A percentile compares a stretch with the other conserved stretches of the same genome.
Conservation (phyloP, 176 grass and related monocot species). For the Hordeum vulgare region DNA sequence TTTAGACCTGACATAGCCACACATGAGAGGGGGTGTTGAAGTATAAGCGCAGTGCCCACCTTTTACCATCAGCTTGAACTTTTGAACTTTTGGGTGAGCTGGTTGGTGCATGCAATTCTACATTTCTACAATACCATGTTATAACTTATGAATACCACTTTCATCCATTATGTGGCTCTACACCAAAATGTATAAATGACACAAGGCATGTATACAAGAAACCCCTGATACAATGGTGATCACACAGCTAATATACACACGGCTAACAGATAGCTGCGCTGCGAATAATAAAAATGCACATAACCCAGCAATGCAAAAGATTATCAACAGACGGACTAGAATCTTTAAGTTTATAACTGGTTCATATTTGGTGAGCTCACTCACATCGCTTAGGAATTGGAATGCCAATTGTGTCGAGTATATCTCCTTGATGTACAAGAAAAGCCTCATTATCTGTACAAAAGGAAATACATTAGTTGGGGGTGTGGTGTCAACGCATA, state of each 20-base stretch:
- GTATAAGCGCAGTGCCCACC: not conserved
- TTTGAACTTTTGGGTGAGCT: not conserved
- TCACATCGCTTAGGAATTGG: constrained; percentile 86
- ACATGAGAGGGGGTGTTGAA: not conserved
- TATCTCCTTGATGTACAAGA: constrained; percentile 91
- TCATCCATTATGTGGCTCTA: not conserved
- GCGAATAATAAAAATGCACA: not conserved
- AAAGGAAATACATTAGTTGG: constrained; percentile 15
- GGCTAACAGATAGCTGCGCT: not conserved
- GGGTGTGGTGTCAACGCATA: not conserved
- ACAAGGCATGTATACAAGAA: not conserved
- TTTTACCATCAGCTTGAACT: not conserved
- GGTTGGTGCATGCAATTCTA: not conserved
- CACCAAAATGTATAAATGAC: not conserved
- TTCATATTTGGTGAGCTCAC: constrained; percentile 26
- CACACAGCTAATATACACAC: not conserved
- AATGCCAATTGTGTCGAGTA: constrained; percentile 82
- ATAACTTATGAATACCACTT: not conserved
- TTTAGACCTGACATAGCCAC: no score
- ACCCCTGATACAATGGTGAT: not conserved
- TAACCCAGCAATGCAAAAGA: not conserved
- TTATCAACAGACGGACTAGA: not conserved
- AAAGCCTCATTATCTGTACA: constrained; percentile 81
- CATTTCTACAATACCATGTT: not conserved
- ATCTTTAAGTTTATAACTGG: not conserved